phyloP scores from a whole-genome alignment of 164 flowering plant genomes.

The Sextonia rubra region DNA sequence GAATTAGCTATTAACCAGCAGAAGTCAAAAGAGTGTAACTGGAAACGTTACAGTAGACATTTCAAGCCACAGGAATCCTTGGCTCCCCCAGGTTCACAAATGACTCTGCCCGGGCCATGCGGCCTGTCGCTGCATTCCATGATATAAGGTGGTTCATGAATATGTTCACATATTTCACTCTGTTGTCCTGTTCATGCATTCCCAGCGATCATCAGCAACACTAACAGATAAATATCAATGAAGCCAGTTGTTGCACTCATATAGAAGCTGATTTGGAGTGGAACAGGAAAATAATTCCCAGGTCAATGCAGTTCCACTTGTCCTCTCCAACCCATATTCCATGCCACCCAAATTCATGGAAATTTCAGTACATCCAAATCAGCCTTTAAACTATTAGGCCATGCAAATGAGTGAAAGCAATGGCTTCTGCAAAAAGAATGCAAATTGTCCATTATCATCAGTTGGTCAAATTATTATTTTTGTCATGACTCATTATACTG shows the following conservation, averaged over 20 bases:
- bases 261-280: no score
- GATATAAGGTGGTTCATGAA: slow-evolving; percentile 85
- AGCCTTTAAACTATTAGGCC: background rate
- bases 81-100: slow-evolving; percentile 93
- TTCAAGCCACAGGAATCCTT: slow-evolving; percentile 62
- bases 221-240: background rate
- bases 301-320: no score
- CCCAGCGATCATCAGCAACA: background rate
- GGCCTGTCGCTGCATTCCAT: slow-evolving; percentile 66
- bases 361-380: background rate
- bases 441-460: background rate
- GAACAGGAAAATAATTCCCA: no score
- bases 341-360: background rate
- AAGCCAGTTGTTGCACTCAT: background rate
- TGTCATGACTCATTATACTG: background rate
- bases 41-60: background rate
- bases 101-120: slow-evolving; percentile 71
- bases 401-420: background rate
- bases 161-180: slow-evolving; percentile 47
- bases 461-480: background rate
- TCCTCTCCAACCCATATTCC: no score
- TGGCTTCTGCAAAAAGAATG: background rate
- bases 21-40: background rate
- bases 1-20: background rate
- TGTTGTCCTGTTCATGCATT: slow-evolving; percentile 54